Evolutionary conservation across 768 basidiomycete species (phyloP).

Genomic region (Mycena polygramma): DNA sequence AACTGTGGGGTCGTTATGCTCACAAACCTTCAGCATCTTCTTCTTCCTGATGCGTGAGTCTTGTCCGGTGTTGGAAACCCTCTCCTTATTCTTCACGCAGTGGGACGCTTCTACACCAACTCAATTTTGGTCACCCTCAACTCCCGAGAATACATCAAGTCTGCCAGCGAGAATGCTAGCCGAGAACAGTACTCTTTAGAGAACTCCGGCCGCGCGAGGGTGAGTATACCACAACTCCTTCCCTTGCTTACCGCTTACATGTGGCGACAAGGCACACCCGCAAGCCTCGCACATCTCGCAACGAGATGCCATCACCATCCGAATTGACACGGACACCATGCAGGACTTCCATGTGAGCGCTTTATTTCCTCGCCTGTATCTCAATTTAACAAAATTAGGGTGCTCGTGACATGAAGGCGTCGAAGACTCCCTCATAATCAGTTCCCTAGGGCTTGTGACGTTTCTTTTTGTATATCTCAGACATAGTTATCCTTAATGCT

Average conservation of each 20-base stretch:
- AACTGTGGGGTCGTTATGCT: neutral
- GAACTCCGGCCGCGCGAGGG: slow-evolving; percentile 16
- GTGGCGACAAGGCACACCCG: neutral
- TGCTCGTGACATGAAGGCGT: slow-evolving; percentile 8
- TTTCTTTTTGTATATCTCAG: neutral
- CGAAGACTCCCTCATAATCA: neutral
- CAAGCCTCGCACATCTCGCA: neutral
- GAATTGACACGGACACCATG: slow-evolving; percentile 32
- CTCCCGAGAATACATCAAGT: slow-evolving; percentile 33
- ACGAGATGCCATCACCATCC: slow-evolving; percentile 26
- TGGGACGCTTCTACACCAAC: slow-evolving; percentile 36
- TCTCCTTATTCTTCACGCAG: slow-evolving; percentile 1
- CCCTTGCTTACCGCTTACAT: neutral
- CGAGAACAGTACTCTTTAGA: slow-evolving; percentile 33
- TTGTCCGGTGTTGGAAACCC: neutral
- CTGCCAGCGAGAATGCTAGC: neutral
- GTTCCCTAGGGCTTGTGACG: neutral
- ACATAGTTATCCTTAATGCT: too few species aligned
- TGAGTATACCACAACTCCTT: neutral
- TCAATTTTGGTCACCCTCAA: slow-evolving; percentile 36
- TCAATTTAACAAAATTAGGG: neutral
- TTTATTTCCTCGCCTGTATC: neutral
- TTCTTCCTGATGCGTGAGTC: slow-evolving; percentile 34
- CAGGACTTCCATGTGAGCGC: slow-evolving; percentile 20
- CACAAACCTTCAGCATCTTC: slow-evolving; percentile 26